phyloP scores from a whole-genome alignment of 1,139 yeast species.

The Arxiozyma heterogenica region DNA sequence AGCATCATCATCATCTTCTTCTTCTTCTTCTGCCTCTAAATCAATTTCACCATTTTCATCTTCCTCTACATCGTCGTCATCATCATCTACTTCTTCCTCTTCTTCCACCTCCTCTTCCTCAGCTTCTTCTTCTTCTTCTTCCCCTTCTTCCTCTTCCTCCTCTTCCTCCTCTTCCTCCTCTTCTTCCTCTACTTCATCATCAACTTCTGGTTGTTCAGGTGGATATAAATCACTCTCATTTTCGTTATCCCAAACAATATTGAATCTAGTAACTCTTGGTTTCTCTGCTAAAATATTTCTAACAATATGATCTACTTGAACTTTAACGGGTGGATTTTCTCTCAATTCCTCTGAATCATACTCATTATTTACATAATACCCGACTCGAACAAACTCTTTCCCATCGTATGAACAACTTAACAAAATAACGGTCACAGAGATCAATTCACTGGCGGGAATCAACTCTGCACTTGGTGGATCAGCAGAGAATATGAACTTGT shows the following conservation, averaged over 20 bases:
- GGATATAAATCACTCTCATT: slow-evolving; percentile 63
- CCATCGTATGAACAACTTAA: slow-evolving; percentile 89
- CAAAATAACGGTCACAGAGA: slow-evolving; percentile 86
- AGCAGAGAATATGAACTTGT: slow-evolving; percentile 84
- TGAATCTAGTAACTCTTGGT: slow-evolving; percentile 93
- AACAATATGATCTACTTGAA: slow-evolving; percentile 88
- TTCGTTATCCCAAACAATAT: slow-evolving; percentile 83
- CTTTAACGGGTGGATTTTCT: slow-evolving; percentile 85
- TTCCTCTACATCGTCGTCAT: slow-evolving; percentile 21
- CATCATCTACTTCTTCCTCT: slow-evolving; percentile 15
- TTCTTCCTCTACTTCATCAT: slow-evolving; percentile 48
- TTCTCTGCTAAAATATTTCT: slow-evolving; percentile 93
- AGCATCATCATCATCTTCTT: slow-evolving; percentile 15
- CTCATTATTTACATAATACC: slow-evolving; percentile 94
- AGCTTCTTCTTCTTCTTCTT: slow-evolving; percentile 17
- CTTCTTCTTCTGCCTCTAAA: slow-evolving; percentile 9
- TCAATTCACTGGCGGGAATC: slow-evolving; percentile 91
- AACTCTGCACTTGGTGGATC: slow-evolving; percentile 95
- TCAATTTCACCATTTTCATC: slow-evolving; percentile 15
- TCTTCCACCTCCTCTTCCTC: slow-evolving; percentile 9
- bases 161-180: slow-evolving; percentile 46
- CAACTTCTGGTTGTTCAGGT: slow-evolving; percentile 60
- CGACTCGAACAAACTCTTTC: slow-evolving; percentile 91
- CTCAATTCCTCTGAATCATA: slow-evolving; percentile 87
- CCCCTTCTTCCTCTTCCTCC: slow-evolving; percentile 38